Percentiles rank a stretch among this genome's conserved stretches.
Evolutionary conservation across 163 green algal genomes (phyloP).

Genomic region (Scenedesmus sp.): DNA sequence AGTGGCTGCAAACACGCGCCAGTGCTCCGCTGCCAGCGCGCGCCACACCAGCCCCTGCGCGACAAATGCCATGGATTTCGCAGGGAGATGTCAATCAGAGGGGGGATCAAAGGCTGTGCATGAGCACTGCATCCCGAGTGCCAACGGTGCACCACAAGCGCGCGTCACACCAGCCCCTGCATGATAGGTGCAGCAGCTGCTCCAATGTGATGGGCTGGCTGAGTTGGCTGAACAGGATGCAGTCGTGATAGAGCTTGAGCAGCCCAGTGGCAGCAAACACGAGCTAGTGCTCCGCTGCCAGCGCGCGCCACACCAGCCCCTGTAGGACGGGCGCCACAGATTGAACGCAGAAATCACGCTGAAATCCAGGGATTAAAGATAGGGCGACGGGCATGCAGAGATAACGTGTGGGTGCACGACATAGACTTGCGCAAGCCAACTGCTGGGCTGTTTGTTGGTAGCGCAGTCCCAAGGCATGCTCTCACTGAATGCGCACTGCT

Average conservation of each 20-base stretch:
- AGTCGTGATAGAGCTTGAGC: slow-evolving; percentile 86
- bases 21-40: slow-evolving; percentile 65
- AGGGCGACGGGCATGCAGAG: too few species aligned
- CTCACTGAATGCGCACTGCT: neutral
- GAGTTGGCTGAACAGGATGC: slow-evolving; percentile 75
- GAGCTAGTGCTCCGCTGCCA: slow-evolving; percentile 61
- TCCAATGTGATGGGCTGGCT: slow-evolving; percentile 77
- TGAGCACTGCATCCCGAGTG: neutral
- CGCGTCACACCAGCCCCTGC: too few species aligned
- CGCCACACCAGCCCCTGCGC: slow-evolving; percentile 65
- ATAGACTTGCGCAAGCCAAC: too few species aligned
- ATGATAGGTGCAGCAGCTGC: slow-evolving; percentile 69
- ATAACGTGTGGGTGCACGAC: too few species aligned
- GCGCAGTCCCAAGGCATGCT: too few species aligned
- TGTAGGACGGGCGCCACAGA: neutral
- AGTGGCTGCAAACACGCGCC: slow-evolving; percentile 61
- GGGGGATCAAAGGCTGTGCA: neutral
- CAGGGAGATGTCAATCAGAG: neutral
- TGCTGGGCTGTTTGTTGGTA: too few species aligned
- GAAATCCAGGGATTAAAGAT: too few species aligned
- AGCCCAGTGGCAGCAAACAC: slow-evolving; percentile 68
- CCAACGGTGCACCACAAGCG: too few species aligned
- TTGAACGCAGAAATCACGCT: too few species aligned
- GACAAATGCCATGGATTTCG: neutral
- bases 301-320: slow-evolving; percentile 68